Evolutionary conservation across 2,329 filamentous ascomycete species (phyloP).

Genomic region (Colletotrichum godetiae): DNA sequence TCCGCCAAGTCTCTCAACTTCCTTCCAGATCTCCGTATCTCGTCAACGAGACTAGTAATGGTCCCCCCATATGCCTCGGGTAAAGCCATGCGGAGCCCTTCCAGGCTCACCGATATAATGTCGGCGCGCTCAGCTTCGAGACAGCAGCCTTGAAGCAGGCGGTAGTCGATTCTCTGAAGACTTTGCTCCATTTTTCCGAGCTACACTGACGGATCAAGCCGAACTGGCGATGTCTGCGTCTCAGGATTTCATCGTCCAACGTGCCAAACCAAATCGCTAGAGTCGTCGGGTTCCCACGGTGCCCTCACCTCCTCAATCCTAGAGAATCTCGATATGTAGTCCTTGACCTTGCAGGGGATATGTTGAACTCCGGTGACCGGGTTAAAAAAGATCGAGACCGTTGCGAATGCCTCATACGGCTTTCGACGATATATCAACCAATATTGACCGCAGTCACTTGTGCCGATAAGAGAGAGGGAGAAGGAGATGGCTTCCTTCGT

Average conservation of each 20-base stretch:
- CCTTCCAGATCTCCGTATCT: constrained; percentile 56
- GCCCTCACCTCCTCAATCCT: not conserved
- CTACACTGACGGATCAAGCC: not conserved
- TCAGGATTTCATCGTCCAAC: constrained; percentile 10
- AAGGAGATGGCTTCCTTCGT: not conserved
- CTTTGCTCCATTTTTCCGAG: constrained; percentile 36
- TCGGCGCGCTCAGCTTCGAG: constrained; percentile 65
- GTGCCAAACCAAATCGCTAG: not conserved
- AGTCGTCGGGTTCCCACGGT: not conserved
- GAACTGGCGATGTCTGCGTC: constrained; percentile 7
- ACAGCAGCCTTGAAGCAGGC: constrained; percentile 64
- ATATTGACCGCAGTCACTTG: not conserved
- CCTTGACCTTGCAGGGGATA: not conserved
- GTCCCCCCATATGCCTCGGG: constrained; percentile 57
- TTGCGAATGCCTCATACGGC: not conserved
- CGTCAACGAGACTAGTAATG: constrained; percentile 59
- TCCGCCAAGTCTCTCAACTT: constrained; percentile 67
- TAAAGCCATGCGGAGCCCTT: constrained; percentile 60
- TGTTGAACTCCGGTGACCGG: not conserved
- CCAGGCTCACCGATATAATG: constrained; percentile 57
- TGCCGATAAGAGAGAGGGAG: not conserved
- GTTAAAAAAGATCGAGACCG: not conserved
- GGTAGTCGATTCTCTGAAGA: constrained; percentile 42
- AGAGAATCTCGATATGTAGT: not conserved
- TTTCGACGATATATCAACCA: not conserved